Percentiles rank a stretch among this genome's conserved stretches.
phyloP scores from a whole-genome alignment of 768 basidiomycete species.

The Dictyophora rubrovolvata region DNA sequence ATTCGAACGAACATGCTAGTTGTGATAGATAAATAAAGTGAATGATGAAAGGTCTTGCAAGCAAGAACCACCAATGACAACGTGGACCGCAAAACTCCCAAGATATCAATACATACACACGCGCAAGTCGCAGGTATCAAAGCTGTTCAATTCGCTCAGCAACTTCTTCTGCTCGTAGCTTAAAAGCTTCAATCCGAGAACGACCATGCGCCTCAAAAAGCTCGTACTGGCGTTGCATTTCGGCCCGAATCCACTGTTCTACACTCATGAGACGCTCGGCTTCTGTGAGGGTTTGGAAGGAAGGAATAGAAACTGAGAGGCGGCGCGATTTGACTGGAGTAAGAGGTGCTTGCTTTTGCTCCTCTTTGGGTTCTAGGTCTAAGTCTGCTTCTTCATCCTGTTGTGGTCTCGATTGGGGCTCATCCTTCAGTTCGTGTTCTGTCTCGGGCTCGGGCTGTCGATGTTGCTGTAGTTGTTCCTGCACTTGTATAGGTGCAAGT shows the following conservation, averaged over 20 bases:
- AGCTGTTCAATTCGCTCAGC: conserved; percentile 25
- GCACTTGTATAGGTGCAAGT: no score
- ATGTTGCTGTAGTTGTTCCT: no score
- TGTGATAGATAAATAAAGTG: background rate
- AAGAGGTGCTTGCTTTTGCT: background rate
- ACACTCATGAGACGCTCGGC: conserved; percentile 70
- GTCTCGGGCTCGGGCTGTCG: background rate
- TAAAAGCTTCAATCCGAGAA: conserved; percentile 38
- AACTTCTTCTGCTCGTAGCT: conserved; percentile 30
- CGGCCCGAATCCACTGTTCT: conserved; percentile 73
- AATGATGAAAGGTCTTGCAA: background rate
- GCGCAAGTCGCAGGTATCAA: conserved; percentile 1
- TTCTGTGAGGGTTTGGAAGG: conserved; percentile 34
- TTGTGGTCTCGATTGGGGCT: background rate
- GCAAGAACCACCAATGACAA: no score
- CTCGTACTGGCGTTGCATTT: conserved; percentile 60
- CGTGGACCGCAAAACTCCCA: no score
- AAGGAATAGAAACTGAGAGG: background rate
- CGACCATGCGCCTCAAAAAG: conserved; percentile 44
- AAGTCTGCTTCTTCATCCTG: background rate
- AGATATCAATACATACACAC: background rate
- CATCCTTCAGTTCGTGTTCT: background rate
- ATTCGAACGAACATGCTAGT: background rate
- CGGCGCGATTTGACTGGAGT: background rate
- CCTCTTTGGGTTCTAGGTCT: background rate